Conservation (phyloP, 805 yeast genomes). For the Schwanniomyces pseudopolymorphus region DNA sequence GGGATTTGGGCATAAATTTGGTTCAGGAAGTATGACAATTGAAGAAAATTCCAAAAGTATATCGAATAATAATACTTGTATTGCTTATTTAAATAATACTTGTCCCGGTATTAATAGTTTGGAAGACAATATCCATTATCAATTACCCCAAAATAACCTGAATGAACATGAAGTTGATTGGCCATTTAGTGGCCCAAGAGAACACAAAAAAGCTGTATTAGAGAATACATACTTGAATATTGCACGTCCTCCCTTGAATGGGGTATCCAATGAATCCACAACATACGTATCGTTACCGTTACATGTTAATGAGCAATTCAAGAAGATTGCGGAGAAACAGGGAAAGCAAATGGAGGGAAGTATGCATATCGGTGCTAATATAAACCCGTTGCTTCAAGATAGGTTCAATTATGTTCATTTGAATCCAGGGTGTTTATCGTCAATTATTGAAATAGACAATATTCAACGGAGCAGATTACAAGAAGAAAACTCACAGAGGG, state of each 20-base stretch:
- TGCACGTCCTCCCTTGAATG: conserved; percentile 34
- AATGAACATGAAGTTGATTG: conserved; percentile 12
- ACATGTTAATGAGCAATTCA: conserved; percentile 45
- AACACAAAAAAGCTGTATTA: conserved; percentile 16
- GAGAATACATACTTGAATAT: conserved; percentile 31
- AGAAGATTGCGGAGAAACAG: conserved; percentile 31
- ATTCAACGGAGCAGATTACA: conserved; percentile 5
- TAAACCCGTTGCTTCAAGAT: conserved; percentile 54
- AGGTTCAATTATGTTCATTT: conserved; percentile 52
- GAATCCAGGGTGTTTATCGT: conserved; percentile 52
- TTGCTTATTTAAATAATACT: conserved; percentile 32
- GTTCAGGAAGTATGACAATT: neutral
- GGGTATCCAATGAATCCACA: conserved; percentile 40
- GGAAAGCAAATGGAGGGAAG: conserved; percentile 43
- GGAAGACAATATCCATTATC: conserved; percentile 35
- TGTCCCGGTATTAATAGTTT: conserved; percentile 35
- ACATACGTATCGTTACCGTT: conserved; percentile 55
- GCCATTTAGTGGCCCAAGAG: conserved; percentile 22
- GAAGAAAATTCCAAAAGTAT: neutral
- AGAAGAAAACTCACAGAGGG: conserved; percentile 10
- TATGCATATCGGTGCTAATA: conserved; percentile 50
- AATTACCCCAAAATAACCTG: conserved; percentile 12
- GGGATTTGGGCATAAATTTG: neutral
- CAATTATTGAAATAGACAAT: conserved; percentile 14
- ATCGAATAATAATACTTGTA: neutral